Base-by-base conservation (phyloP, 306 rosid species). In the Lablab purpureus region DNA sequence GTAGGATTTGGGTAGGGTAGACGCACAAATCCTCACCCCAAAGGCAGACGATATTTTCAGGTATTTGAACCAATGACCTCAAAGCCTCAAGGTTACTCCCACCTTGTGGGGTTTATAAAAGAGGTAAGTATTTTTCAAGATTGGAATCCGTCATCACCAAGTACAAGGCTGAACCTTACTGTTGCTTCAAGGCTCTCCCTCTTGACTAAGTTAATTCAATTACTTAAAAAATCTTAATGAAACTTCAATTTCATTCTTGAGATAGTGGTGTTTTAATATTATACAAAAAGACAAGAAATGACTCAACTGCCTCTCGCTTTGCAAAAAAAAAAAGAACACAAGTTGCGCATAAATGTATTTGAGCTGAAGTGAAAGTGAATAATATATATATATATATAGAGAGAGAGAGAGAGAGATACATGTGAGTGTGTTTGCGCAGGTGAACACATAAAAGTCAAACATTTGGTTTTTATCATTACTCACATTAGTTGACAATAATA, bases 401-500 rank as follows among this genome's bases (percentile, higher is more conserved):
- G n/a, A n/a, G n/a, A n/a, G n/a, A n/a, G n/a, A n/a, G n/a, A n/a
- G n/a, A n/a, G n/a, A n/a, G n/a, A n/a, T n/a, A n/a, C n/a, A n/a
- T n/a, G n/a, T n/a, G n/a, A n/a, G n/a, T n/a, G n/a, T n/a, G n/a
- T n/a, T n/a, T n/a, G n/a, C n/a, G n/a, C n/a, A n/a, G n/a, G n/a
- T n/a, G n/a, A n/a, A n/a, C n/a, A n/a, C 25, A 18, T 51, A 7
- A 60, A 37, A 51, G 17, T 46, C 32, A 75, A 59, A 23, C 1
- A 43, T 2, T 15, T 64, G 7, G 21, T 23, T 28, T 41, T 25
- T 17, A 69, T 56, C 4, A 6, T 30, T 70, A 13, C 46, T 52
- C 36, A 83, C 58, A 47, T 32, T 19, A 46, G 72, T 58, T 67
- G 47, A 67, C 46, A 72, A 40, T 14, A 45, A 18, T 56, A 73